Base-by-base conservation (phyloP, 1,284 basidiomycete species). In the Stereum hirsutum region DNA sequence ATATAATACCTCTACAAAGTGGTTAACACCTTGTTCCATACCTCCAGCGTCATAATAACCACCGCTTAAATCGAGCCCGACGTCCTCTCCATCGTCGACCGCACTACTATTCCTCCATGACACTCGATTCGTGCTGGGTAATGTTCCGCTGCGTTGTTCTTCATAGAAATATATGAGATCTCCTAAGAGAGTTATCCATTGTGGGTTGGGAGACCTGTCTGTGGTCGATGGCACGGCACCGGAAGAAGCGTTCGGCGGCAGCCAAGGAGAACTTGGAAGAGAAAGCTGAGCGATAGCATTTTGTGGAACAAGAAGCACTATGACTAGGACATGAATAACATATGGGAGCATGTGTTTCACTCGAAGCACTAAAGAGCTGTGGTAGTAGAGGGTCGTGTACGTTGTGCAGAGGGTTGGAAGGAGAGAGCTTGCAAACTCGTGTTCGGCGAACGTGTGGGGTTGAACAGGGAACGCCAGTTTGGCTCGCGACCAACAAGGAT, bases 41-140 rank as follows among this genome's bases (percentile, higher is more conserved):
- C 84, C 81, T 66, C 86, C 92, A 43, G 92, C 91, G 68, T 95
- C 92, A 55, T 89, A 95, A 61, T 84, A 95, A 4, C 93, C 93
- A 51, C 90, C 90, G 20, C 70, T 77, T 36, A 96, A 66, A 59
- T 96, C 86, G 14, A 91, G 56, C 3, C 71, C 70, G 25, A 74
- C 81, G 52, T 90, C 83, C 44, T 69, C 61, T 8, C 92, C 93
- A 61, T 97, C 93, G 23, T 78, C 64, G 21, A 83, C 54, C 17
- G 76, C 75, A 56, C 84, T 89, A 48, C 81, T 75, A 53, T 96
- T 95, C 41, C 93, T 72, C 93, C 93, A 96, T 12, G 70, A 55
- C 0, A 95, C 89, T 20, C 92, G 74, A 50, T 89, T 89, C 5
- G 68, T 70, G 10, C 61, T 54, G 0, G 84, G 77, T 5, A 95